Evolutionary conservation across 345 rosid species (phyloP), one percentile per base, ranked within the genome.

Genomic region (Gossypium ekmanianum): DNA sequence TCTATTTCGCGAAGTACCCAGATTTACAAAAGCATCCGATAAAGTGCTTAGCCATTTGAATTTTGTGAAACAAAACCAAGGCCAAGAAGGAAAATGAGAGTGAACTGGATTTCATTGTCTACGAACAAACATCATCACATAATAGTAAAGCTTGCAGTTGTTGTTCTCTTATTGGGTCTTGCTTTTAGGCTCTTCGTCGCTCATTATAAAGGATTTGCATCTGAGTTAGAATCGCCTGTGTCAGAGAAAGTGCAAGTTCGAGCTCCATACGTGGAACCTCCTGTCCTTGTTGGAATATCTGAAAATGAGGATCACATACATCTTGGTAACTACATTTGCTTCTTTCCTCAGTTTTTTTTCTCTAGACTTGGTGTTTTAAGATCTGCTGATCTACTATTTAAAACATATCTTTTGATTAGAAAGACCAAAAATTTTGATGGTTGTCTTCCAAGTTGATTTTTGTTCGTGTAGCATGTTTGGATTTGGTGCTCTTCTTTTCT

Each of bases 131-230:
- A 87, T 77, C 81, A 82, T 73, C 80, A 85, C 75, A 75, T 88
- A 69, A 68, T 89, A 45, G 67, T 89, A 62, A 92, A 86, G 83
- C 72, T 94, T 20, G 80, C 79, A 48, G 77, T 87, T 54, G 76
- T 84, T 22, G 11, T 83, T 77, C 82, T 94, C 39, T 74, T 92
- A 27, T 39, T 81, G 52, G 88, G 88, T 85, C 75, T 91, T 24
- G 95, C 88, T 71, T 83, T 91, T 68, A 76, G 87, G 77, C 83
- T 92, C 64, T 78, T 92, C 79, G 78, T 81, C 61, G 76, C 74
- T 56, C 79, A 79, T 27, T 87, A 84, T 10, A 11, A 80, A 24
- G 87, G 76, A 63, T 81, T 86, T 62, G 67, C 80, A 8, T 78
- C 81, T 13, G 77, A 61, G 59, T 75, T 81, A 5, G 85, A 76